Base-by-base conservation (phyloP, 2,329 filamentous ascomycete species). In the Fusarium illudens region DNA sequence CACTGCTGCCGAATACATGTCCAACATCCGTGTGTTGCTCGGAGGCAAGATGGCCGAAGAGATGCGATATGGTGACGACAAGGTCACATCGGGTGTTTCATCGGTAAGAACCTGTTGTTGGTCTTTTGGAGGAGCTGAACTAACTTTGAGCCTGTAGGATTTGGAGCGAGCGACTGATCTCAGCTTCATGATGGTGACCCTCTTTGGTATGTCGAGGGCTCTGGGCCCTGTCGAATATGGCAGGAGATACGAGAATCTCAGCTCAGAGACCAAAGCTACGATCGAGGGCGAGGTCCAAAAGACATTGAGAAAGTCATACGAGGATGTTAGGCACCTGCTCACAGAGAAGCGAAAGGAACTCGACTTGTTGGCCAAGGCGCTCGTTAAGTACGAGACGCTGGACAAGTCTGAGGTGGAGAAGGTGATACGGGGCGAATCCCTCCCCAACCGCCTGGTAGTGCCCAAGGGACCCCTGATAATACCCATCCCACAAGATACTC, bases 361-460 rank as follows among this genome's bases (percentile, higher is more conserved):
- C 8, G 95, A 99, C 73, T 84, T 93, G 11, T 83, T 99, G 10
- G 95, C 96, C 27, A 90, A 94, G 75, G 96, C 94, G 6, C 85
- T 99, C 10, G 89, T 99, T 32, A 90, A 97, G 79, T 98, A 97
- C 79, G 96, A 99, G 83, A 97, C 94, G 0, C 82, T 99, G 53
- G 91, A 92, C 78, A 92, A 91, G 78, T 89, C 91, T 4, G 96
- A 99, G 79, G 96, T 98, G 67, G 89, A 94, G 78, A 93, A 92
- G 82, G 92, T 98, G 6, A 90, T 99, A 67, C 88, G 87, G 54
- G 96, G 96, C 33, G 93, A 97, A 81, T 90, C 92, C 75, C 83
- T 99, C 34, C 84, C 89, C 1, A 86, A 87, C 46, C 92, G 92
- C 63, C 80, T 75, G 39, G 73, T 76, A 12, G 71, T 95, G 15